Conservation (phyloP, 768 basidiomycete species). For the Fomitopsis pulvina region DNA sequence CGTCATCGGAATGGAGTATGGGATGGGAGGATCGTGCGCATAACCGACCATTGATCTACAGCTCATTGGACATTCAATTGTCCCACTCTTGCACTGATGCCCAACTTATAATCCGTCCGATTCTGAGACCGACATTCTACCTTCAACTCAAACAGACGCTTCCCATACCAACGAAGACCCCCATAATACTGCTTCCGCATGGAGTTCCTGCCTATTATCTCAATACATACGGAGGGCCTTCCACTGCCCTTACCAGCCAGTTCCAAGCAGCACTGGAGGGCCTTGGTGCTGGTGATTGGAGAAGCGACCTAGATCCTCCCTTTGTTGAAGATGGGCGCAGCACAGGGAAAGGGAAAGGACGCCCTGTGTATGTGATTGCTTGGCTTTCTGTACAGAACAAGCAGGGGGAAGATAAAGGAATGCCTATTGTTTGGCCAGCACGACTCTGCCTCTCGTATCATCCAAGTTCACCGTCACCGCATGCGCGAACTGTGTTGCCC, state of each 20-base stretch:
- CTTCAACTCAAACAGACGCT: slow-evolving; percentile 37
- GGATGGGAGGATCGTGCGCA: slow-evolving; percentile 54
- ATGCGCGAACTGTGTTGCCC: slow-evolving; percentile 37
- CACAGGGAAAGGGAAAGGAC: not conserved
- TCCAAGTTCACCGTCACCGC: slow-evolving; percentile 28
- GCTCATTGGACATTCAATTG: slow-evolving; percentile 51
- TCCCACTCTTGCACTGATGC: slow-evolving; percentile 20
- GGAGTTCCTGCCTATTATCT: slow-evolving; percentile 70
- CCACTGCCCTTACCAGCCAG: slow-evolving; percentile 50
- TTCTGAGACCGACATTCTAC: slow-evolving; percentile 51
- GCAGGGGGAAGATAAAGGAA: slow-evolving; percentile 76
- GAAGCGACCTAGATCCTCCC: not conserved
- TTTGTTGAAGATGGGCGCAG: not conserved
- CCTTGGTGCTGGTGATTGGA: slow-evolving; percentile 54
- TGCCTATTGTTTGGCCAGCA: slow-evolving; percentile 67
- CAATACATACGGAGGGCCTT: slow-evolving; percentile 63
- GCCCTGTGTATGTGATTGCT: slow-evolving; percentile 50
- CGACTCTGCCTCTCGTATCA: slow-evolving; percentile 47
- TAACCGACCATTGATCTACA: slow-evolving; percentile 51
- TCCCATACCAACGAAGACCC: slow-evolving; percentile 51
- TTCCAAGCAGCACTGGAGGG: slow-evolving; percentile 61
- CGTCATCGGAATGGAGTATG: slow-evolving; percentile 53
- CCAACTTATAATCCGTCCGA: slow-evolving; percentile 60
- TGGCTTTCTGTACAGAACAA: slow-evolving; percentile 74
- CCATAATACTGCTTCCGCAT: slow-evolving; percentile 64